Evolutionary conservation across 176 grass and related monocot genomes (phyloP), one percentile per base, ranked within the genome.

Genomic region (Aegilops tauschii): DNA sequence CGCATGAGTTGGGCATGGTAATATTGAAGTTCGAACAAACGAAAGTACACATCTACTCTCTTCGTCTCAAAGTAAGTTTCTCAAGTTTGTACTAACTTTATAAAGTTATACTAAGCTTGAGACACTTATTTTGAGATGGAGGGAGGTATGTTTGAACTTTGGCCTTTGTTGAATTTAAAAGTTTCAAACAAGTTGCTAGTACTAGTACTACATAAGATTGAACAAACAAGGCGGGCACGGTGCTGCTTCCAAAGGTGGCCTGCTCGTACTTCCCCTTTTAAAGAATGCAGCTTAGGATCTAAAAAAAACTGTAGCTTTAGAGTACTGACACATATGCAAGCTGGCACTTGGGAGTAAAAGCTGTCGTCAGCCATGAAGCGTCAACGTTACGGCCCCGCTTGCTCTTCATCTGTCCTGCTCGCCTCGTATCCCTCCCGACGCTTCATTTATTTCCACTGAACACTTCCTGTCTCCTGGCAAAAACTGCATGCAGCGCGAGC

Each of bases 321-420:
- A 56, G 44, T 44, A 65, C 58, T 18, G 17, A 35, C 66, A 61
- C 65, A 73, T 45, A 54, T 21, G 37, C n/a, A 62, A 28, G 77
- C 30, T 52, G 32, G 23, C 45, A 76, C 20, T 65, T 67, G 8
- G 74, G 34, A 18, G 32, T 61, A n/a, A 78, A 82, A 82, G 71
- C 63, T n/a, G 18, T 13, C 7, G 40, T 64, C 73, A 18, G 21
- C 8, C 34, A 56, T 25, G 82, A 83, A 0, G 90, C 90, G 83
- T 92, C 72, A 65, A 37, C 86, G 86, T 92, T 65, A 92, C 82
- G 65, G 18, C 20, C 56, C 71, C 65, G 31, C 49, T 17, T 52
- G 49, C 31, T 23, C 21, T 68, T 28, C 20, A 28, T 32, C 21
- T 25, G 30, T 27, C 65, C 49, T 6, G 7, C 49, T 17, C 49